phyloP scores from a whole-genome alignment of 2,329 filamentous ascomycete species.

The Aspergillus alliaceus region DNA sequence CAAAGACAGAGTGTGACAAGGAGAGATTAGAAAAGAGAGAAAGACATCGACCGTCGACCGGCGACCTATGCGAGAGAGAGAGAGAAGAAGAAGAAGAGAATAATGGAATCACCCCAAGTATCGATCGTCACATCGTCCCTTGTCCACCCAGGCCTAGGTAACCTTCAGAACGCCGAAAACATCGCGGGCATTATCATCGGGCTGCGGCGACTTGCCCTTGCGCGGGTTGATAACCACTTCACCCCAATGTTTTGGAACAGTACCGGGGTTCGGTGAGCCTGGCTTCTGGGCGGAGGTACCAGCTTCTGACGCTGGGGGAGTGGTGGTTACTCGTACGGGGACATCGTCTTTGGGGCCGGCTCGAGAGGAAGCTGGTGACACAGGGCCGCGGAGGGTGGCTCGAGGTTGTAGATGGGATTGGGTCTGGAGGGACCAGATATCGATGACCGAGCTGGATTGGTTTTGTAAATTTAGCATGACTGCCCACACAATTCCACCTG shows the following conservation, averaged over 20 bases:
- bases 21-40: slow-evolving; percentile 10
- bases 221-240: slow-evolving; percentile 44
- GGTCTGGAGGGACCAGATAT: slow-evolving; percentile 47
- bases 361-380: slow-evolving; percentile 29
- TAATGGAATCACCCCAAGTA: slow-evolving; percentile 4
- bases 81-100: slow-evolving; percentile 11
- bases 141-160: slow-evolving; percentile 13
- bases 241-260: slow-evolving; percentile 44
- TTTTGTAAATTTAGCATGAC: not conserved
- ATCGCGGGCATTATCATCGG: slow-evolving; percentile 28
- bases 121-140: slow-evolving; percentile 14
- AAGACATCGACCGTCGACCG: slow-evolving; percentile 25
- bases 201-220: slow-evolving; percentile 31
- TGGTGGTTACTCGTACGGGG: slow-evolving; percentile 19
- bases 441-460: slow-evolving; percentile 40
- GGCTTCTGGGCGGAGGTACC: slow-evolving; percentile 4
- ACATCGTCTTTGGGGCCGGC: slow-evolving; percentile 16
- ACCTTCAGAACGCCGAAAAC: slow-evolving; percentile 44
- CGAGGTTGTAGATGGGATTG: slow-evolving; percentile 42
- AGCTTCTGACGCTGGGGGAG: slow-evolving; percentile 11
- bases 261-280: slow-evolving; percentile 13
- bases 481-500: too few species aligned
- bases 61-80: slow-evolving; percentile 26
- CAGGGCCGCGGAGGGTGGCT: slow-evolving; percentile 34
- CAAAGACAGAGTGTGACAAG: slow-evolving; percentile 6